Percentiles rank a stretch among this genome's conserved stretches.
Evolutionary conservation across 2,329 filamentous ascomycete species (phyloP).

Genomic region (Aotearoamyces nothofagi): DNA sequence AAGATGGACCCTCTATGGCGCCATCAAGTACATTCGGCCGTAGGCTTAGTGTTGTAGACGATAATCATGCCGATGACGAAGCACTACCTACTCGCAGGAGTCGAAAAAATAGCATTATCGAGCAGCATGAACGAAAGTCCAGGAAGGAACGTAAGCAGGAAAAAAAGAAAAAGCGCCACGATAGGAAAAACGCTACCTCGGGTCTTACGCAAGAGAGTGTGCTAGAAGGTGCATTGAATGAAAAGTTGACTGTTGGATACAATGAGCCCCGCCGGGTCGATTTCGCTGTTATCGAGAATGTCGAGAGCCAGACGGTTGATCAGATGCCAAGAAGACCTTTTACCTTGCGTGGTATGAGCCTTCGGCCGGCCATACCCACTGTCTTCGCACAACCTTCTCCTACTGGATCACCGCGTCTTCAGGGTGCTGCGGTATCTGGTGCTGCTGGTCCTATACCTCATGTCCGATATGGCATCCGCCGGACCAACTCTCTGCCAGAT

Average conservation of each 20-base stretch:
- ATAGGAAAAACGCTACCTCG: constrained; percentile 16
- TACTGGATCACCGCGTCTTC: constrained; percentile 13
- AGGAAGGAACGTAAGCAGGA: constrained; percentile 21
- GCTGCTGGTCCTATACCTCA: constrained; percentile 32
- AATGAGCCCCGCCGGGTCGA: constrained; percentile 39
- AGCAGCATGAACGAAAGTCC: constrained; percentile 5
- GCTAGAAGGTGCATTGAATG: constrained; percentile 7
- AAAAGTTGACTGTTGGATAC: constrained; percentile 2
- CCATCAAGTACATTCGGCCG: constrained; percentile 8
- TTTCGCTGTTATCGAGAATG: constrained; percentile 30
- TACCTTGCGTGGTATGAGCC: constrained; percentile 36
- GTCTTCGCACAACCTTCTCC: constrained; percentile 47
- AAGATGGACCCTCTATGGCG: neutral
- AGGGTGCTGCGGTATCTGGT: constrained; percentile 1
- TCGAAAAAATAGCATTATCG: constrained; percentile 13
- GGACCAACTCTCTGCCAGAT: constrained; percentile 61
- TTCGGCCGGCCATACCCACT: constrained; percentile 46
- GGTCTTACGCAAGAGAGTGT: constrained; percentile 10
- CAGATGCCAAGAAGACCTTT: constrained; percentile 29
- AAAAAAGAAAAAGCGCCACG: constrained; percentile 24
- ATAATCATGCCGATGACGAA: constrained; percentile 37
- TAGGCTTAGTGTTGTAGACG: constrained; percentile 23
- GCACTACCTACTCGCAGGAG: constrained; percentile 13
- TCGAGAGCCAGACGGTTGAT: constrained; percentile 15
- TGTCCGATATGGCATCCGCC: constrained; percentile 49